Conservation (phyloP, 495 filamentous ascomycete species). For the Neurospora tetraspora region DNA sequence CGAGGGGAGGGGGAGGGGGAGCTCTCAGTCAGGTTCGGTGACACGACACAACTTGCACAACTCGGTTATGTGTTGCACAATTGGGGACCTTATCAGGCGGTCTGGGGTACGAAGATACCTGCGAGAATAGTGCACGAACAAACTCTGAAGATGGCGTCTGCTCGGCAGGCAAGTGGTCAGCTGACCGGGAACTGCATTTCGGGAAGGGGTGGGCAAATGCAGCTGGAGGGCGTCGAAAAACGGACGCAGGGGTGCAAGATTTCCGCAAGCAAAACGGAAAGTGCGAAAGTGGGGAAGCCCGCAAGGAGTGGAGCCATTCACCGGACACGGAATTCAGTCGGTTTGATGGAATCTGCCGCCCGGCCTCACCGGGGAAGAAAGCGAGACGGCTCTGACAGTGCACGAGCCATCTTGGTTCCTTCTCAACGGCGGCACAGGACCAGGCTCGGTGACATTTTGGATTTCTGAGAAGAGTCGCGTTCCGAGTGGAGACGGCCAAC, state of each 20-base stretch:
- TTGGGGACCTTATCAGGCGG: neutral
- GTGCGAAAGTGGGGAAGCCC: neutral
- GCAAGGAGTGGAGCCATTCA: neutral
- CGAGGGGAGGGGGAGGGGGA: neutral
- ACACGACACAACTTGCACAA: neutral
- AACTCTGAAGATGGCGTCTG: neutral
- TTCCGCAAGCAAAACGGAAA: neutral
- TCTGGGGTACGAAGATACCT: neutral
- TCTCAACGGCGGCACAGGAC: conserved; percentile 6
- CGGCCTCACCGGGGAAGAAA: conserved; percentile 16
- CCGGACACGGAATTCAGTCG: neutral
- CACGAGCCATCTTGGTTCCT: neutral
- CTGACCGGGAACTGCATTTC: neutral
- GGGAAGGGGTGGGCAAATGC: neutral
- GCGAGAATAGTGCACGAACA: neutral
- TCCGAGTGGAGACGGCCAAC: conserved; percentile 8
- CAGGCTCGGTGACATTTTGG: conserved; percentile 2
- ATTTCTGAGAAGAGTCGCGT: neutral
- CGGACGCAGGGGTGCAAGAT: neutral
- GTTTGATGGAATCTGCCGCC: conserved; percentile 5
- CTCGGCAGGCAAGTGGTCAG: neutral
- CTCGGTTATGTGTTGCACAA: neutral
- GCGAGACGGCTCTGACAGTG: neutral
- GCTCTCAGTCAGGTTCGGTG: neutral
- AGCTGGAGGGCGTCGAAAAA: neutral